Conservation (phyloP, 441 rosid species). For the Capsella rubella region DNA sequence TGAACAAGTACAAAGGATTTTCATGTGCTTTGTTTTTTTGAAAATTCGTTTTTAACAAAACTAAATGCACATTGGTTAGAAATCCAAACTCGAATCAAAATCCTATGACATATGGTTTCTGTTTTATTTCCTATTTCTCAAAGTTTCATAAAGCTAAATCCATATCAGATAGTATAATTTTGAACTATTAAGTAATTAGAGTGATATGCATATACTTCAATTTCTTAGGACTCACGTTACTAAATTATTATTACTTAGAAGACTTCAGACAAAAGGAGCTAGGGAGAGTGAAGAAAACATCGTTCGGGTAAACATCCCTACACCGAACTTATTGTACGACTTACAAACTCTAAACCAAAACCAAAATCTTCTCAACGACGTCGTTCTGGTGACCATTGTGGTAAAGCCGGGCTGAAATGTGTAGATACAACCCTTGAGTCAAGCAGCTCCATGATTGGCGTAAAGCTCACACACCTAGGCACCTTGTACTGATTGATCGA, state of each 20-base stretch:
- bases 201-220: background rate
- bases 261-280: background rate
- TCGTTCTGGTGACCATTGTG: slow-evolving; percentile 69
- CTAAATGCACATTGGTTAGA: too few relatives aligned
- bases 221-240: slow-evolving; percentile 7
- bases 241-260: slow-evolving; percentile 2
- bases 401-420: slow-evolving; percentile 59
- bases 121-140: background rate
- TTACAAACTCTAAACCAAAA: slow-evolving; percentile 32
- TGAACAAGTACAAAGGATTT: too few relatives aligned
- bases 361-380: slow-evolving; percentile 45
- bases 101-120: background rate
- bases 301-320: slow-evolving; percentile 34
- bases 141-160: background rate
- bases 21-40: too few relatives aligned
- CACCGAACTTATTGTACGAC: slow-evolving; percentile 39
- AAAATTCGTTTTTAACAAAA: too few relatives aligned
- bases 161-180: background rate
- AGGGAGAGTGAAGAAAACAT: slow-evolving; percentile 1
- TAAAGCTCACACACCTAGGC: slow-evolving; percentile 66
- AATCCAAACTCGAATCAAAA: background rate
- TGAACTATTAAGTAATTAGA: too few relatives aligned
- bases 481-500: slow-evolving; percentile 71
- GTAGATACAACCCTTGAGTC: slow-evolving; percentile 58
- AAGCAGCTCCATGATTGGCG: slow-evolving; percentile 64